phyloP scores from a whole-genome alignment of 768 basidiomycete genomes.

The Leccinum olivaceopallidum region DNA sequence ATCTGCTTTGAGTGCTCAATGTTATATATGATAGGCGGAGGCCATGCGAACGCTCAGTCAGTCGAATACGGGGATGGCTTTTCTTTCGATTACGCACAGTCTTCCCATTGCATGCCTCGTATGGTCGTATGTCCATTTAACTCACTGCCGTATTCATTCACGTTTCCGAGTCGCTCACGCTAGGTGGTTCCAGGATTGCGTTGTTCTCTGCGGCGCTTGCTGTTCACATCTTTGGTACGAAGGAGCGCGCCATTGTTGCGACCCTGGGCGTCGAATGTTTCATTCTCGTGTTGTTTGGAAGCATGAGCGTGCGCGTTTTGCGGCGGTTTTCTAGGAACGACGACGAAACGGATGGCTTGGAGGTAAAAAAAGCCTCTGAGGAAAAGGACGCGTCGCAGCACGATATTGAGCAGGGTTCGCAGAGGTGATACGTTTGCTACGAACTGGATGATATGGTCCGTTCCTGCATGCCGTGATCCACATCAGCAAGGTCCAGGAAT shows the following conservation, averaged over 20 bases:
- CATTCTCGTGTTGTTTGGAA: slow-evolving; percentile 2
- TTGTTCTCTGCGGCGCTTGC: slow-evolving; percentile 11
- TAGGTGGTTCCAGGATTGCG: slow-evolving; percentile 1
- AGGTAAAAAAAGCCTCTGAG: not conserved
- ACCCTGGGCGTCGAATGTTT: slow-evolving; percentile 9
- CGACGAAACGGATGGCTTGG: not conserved
- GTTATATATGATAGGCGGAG: not conserved
- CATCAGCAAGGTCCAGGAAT: not conserved
- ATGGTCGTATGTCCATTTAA: slow-evolving; percentile 16
- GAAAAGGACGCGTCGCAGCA: not conserved
- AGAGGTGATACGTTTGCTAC: not conserved
- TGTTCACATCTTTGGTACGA: slow-evolving; percentile 10
- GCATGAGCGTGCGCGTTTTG: slow-evolving; percentile 5
- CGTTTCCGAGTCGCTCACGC: not conserved
- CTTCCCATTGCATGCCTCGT: slow-evolving; percentile 14
- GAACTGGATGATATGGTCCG: not conserved
- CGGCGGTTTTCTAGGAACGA: not conserved
- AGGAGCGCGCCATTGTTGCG: not conserved
- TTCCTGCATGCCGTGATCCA: not conserved
- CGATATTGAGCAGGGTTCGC: not conserved
- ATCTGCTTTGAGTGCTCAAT: not conserved
- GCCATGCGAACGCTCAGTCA: slow-evolving; percentile 6
- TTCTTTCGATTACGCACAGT: slow-evolving; percentile 18
- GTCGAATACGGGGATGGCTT: slow-evolving; percentile 3
- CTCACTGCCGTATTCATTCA: not conserved